These are phyloP conservation scores for Chlamydomonas reinhardtii DNA, from an alignment of 163 green algal species.

Conservation along the genomic window DNA sequence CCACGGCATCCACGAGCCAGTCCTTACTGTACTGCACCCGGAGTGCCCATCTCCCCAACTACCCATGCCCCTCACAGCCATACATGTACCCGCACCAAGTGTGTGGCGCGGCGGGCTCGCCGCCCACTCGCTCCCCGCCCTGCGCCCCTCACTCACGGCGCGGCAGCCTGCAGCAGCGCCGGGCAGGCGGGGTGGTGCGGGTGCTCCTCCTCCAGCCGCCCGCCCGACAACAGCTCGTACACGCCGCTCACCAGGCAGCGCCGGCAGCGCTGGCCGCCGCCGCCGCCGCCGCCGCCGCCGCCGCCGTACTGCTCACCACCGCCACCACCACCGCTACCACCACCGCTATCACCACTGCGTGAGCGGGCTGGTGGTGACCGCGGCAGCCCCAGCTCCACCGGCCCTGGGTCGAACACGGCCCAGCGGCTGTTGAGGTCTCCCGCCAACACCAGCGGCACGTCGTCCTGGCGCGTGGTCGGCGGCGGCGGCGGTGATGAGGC, in stretches of 20 bases:
- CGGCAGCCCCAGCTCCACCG: too few relatives aligned
- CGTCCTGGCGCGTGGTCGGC: neutral
- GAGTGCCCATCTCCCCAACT: too few relatives aligned
- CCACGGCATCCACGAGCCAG: too few relatives aligned
- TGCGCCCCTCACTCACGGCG: neutral
- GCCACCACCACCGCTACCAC: neutral
- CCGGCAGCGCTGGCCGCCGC: too few relatives aligned
- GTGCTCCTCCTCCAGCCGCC: neutral
- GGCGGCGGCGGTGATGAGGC: neutral
- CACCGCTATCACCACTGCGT: too few relatives aligned
- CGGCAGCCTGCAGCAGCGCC: neutral
- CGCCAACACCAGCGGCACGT: conserved; percentile 17
- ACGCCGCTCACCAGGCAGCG: conserved; percentile 12
- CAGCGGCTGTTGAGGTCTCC: conserved; percentile 22
- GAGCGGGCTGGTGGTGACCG: neutral
- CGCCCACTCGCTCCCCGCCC: too few relatives aligned
- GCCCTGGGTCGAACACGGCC: neutral
- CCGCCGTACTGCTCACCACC: neutral
- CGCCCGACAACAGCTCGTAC: conserved; percentile 17
- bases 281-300: neutral
- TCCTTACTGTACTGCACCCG: too few relatives aligned
- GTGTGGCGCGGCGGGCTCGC: too few relatives aligned
- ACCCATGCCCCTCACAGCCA: too few relatives aligned
- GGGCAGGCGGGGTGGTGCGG: conserved; percentile 14
- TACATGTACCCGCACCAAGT: too few relatives aligned